Conservation (phyloP, 2,329 filamentous ascomycete genomes). For the Ceratocystiopsis minuta region DNA sequence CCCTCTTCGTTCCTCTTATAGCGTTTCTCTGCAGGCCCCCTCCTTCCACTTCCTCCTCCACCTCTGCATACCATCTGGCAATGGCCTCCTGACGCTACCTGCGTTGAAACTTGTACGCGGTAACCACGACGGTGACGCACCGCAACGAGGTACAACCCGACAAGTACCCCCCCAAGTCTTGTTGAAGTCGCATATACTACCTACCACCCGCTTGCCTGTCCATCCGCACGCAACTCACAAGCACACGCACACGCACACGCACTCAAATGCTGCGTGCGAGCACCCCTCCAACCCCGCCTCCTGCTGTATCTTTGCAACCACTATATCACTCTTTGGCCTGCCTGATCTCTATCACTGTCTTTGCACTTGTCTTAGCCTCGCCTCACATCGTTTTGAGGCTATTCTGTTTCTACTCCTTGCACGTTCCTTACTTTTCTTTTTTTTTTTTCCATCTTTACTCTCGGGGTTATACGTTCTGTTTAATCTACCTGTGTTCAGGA, state of each 20-base stretch:
- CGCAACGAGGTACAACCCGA: neutral
- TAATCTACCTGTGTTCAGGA: too few species aligned
- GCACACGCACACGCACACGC: neutral
- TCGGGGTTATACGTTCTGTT: neutral
- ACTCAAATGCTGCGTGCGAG: slow-evolving; percentile 2
- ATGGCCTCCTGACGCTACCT: neutral
- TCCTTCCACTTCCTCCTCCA: neutral
- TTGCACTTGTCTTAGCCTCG: too few species aligned
- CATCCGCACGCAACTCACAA: neutral
- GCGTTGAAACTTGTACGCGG: neutral
- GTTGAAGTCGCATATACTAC: too few species aligned
- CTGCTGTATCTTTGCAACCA: too few species aligned
- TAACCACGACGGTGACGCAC: neutral
- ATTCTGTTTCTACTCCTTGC: too few species aligned
- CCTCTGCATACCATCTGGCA: neutral
- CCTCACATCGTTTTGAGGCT: too few species aligned
- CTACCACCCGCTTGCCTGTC: too few species aligned
- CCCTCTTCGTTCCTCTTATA: too few species aligned
- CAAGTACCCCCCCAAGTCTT: neutral
- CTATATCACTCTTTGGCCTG: too few species aligned
- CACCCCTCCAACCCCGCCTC: neutral
- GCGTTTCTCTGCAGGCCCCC: neutral
- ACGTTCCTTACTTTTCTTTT: neutral
- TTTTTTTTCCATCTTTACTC: neutral
- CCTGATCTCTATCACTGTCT: too few species aligned